Conservation (phyloP, 2,329 filamentous ascomycete species). For the Whalleya microplaca region DNA sequence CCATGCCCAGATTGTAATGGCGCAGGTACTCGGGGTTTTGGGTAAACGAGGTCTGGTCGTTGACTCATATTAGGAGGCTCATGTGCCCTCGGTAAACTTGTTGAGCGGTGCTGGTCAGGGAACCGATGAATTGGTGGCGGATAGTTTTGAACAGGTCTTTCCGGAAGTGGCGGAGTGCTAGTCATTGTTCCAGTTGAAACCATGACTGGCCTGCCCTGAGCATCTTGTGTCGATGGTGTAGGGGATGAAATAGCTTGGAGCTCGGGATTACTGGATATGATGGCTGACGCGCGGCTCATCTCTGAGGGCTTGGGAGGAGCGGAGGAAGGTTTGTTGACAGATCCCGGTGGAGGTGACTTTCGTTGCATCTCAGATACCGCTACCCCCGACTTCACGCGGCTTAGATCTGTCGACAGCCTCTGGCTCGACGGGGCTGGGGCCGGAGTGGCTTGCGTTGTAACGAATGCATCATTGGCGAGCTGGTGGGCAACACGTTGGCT, state of each 20-base stretch:
- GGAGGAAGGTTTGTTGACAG: slow-evolving; percentile 41
- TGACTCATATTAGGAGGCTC: slow-evolving; percentile 31
- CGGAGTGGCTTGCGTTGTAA: slow-evolving; percentile 43
- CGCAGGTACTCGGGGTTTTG: slow-evolving; percentile 36
- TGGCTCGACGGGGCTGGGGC: slow-evolving; percentile 34
- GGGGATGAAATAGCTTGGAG: slow-evolving; percentile 60
- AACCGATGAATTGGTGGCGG: slow-evolving; percentile 46
- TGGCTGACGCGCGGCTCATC: slow-evolving; percentile 65
- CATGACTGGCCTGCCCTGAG: slow-evolving; percentile 42
- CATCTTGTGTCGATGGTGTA: slow-evolving; percentile 37
- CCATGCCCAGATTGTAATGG: slow-evolving; percentile 40
- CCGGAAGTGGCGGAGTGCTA: slow-evolving; percentile 53
- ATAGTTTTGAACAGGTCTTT: slow-evolving; percentile 50
- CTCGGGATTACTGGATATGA: slow-evolving; percentile 66
- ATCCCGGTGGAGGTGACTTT: slow-evolving; percentile 38
- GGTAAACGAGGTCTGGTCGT: slow-evolving; percentile 29
- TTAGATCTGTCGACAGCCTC: slow-evolving; percentile 38
- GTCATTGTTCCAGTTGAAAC: slow-evolving; percentile 81
- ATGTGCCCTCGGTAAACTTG: slow-evolving; percentile 44
- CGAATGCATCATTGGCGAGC: slow-evolving; percentile 84
- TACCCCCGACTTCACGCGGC: slow-evolving; percentile 34
- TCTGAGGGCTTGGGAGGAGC: slow-evolving; percentile 47
- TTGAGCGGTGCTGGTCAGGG: slow-evolving; percentile 45
- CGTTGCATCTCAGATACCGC: slow-evolving; percentile 27
- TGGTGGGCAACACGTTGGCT: slow-evolving; percentile 73